Evolutionary conservation across 139 green algal species (phyloP).

Genomic region (Diplosphaera chodatii): DNA sequence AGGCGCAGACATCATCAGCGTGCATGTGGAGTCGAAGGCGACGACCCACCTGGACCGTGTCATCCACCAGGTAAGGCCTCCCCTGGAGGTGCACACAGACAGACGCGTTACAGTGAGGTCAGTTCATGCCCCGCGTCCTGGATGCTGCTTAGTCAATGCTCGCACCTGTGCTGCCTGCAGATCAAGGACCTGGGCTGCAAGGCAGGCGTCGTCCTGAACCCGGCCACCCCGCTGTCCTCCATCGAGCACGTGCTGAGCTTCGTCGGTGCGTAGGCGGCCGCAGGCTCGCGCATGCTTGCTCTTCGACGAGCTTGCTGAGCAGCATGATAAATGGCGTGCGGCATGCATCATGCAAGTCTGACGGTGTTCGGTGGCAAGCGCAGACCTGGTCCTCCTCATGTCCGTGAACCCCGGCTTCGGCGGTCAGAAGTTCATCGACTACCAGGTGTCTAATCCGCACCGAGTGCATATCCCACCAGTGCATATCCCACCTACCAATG

Average conservation of each 20-base stretch:
- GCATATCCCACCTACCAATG: too few species aligned
- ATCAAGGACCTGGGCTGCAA: conserved; percentile 98
- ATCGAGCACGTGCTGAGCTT: conserved; percentile 80
- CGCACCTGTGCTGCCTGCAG: conserved; percentile 32
- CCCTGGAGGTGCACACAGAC: too few species aligned
- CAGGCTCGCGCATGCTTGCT: too few species aligned
- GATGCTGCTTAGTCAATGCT: too few species aligned
- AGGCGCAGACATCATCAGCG: conserved; percentile 97
- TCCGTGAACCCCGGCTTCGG: conserved; percentile 98
- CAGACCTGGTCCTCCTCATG: conserved; percentile 97
- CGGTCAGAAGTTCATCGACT: conserved; percentile 98
- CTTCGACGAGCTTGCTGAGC: too few species aligned
- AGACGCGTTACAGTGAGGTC: too few species aligned
- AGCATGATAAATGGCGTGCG: too few species aligned
- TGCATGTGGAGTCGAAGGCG: conserved; percentile 82
- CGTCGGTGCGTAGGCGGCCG: conserved; percentile 3
- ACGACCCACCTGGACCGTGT: conserved; percentile 96
- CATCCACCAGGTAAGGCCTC: conserved; percentile 85
- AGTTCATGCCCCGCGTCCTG: too few species aligned
- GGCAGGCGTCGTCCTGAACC: conserved; percentile 97
- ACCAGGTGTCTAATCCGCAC: too few species aligned
- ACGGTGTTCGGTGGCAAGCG: too few species aligned
- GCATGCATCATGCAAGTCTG: too few species aligned
- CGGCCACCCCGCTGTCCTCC: conserved; percentile 70
- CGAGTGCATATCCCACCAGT: too few species aligned